Base-by-base conservation (phyloP, 352 stramenopile genomes). In the Phytophthora hibernalis region DNA sequence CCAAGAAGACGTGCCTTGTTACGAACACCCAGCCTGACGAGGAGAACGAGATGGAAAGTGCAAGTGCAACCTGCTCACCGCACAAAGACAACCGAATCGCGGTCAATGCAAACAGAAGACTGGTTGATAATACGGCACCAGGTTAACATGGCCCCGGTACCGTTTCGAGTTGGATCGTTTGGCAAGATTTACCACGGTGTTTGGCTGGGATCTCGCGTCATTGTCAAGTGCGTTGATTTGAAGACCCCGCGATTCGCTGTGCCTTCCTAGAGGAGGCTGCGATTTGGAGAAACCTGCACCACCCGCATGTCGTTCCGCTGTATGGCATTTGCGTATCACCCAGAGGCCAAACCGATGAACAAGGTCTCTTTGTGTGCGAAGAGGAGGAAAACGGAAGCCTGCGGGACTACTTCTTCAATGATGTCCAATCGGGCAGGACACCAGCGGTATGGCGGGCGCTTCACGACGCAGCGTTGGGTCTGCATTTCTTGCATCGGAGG, bases 251-350 rank as follows among this genome's bases (percentile, higher is more conserved):
- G 10, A 26, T 21, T 28, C 54, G 54, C n/a, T 5, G 31, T 22
- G 54, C 43, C 6, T 45, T 54, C 54, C 20, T 62, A 16, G 20
- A 24, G 7, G 88, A 97, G 52, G 93, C 96, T 57, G 85, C 83
- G 5, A 77, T 92, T 5, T 98, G 97, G 90, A 96, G 94, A 57
- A 83, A 83, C 21, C 66, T 98, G 5, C 65, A 79, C 15, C 91
- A 98, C 70, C 79, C 76, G 11, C 96, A 97, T 68, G 70, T 98
- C 26, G 80, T 98, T 3, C 69, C 79, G 24, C 82, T 98, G 62
- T 68, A 67, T 30, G 72, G 75, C 30, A 68, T 58, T 1, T 74
- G 61, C 37, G 18, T 67, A 3, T 49, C 38, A 16, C 30, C 31
- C 22, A 35, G 28, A 6, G 51, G 54, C 18, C 21, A 68, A 62